Evolutionary conservation across 495 filamentous ascomycete species (phyloP).

Genomic region (Penicillium lividum): DNA sequence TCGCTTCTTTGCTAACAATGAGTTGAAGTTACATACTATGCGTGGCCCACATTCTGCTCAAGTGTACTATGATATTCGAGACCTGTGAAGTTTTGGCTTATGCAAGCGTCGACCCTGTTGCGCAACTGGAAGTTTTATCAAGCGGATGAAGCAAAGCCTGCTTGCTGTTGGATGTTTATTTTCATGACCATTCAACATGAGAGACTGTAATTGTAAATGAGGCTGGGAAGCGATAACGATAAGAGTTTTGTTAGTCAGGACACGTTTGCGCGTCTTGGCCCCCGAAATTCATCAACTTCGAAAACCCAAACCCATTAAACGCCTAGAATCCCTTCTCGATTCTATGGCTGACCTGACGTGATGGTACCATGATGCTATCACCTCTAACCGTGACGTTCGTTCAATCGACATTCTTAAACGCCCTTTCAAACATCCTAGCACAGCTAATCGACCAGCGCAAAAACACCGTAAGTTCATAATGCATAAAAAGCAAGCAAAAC

Average conservation of each 20-base stretch:
- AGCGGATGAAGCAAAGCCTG: no score
- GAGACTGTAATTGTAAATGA: neutral
- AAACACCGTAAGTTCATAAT: slow-evolving; percentile 51
- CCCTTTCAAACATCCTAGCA: slow-evolving; percentile 78
- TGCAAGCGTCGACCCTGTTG: no score
- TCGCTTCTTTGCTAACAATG: no score
- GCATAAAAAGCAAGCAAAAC: slow-evolving; percentile 9
- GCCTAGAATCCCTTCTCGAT: neutral
- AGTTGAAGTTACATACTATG: no score
- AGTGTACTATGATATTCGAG: no score
- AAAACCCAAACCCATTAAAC: neutral
- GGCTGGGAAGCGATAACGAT: slow-evolving; percentile 1
- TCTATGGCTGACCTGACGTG: neutral
- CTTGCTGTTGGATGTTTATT: no score
- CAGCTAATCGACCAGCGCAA: slow-evolving; percentile 74
- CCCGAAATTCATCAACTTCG: slow-evolving; percentile 1
- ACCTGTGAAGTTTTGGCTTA: no score
- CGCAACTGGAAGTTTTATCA: no score
- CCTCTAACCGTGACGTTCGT: slow-evolving; percentile 66
- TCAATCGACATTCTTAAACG: slow-evolving; percentile 69
- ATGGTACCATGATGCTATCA: slow-evolving; percentile 32
- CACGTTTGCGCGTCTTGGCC: slow-evolving; percentile 37
- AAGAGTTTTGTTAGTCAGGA: slow-evolving; percentile 19
- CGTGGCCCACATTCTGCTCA: no score
- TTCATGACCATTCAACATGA: no score